A percentile compares a stretch with the other conserved stretches of the same genome.
Conservation (phyloP, 495 filamentous ascomycete species). For the Cercophora samala region DNA sequence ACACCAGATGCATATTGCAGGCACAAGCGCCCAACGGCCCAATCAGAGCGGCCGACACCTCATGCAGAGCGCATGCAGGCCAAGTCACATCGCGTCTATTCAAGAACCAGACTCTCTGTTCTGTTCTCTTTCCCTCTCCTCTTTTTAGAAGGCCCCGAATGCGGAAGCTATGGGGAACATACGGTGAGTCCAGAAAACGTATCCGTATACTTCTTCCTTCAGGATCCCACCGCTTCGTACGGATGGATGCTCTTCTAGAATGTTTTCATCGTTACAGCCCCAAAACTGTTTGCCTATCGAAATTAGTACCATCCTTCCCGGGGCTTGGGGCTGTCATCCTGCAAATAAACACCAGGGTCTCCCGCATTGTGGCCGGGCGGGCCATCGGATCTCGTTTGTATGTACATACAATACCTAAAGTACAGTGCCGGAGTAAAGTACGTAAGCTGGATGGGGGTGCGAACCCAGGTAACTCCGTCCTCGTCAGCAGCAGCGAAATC, state of each 20-base stretch:
- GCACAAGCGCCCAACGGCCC: conserved; percentile 35
- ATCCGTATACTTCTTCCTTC: not conserved
- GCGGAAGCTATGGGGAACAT: not conserved
- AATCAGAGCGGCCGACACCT: conserved; percentile 18
- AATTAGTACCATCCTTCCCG: conserved; percentile 2
- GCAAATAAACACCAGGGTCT: conserved; percentile 6
- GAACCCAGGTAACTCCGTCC: no score
- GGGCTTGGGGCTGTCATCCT: not conserved
- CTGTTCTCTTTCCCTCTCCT: not conserved
- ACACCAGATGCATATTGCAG: conserved; percentile 28
- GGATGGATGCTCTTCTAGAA: not conserved
- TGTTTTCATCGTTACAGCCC: not conserved
- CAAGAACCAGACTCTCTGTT: conserved; percentile 7
- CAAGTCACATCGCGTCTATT: conserved; percentile 40
- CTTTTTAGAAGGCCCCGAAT: not conserved
- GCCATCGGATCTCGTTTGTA: conserved; percentile 10
- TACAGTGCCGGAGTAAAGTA: not conserved
- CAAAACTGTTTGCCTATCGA: not conserved
- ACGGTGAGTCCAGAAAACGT: not conserved
- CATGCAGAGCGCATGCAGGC: conserved; percentile 22
- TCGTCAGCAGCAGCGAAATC: not conserved
- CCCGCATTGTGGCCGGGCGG: conserved; percentile 3
- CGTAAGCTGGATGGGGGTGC: not conserved
- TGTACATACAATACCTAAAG: no score
- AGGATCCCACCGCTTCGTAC: not conserved